A percentile compares a stretch with the other conserved stretches of the same genome.
These are phyloP conservation scores for Boletus reticuloceps DNA, from an alignment of 768 basidiomycete species.

Conservation along the genomic window DNA sequence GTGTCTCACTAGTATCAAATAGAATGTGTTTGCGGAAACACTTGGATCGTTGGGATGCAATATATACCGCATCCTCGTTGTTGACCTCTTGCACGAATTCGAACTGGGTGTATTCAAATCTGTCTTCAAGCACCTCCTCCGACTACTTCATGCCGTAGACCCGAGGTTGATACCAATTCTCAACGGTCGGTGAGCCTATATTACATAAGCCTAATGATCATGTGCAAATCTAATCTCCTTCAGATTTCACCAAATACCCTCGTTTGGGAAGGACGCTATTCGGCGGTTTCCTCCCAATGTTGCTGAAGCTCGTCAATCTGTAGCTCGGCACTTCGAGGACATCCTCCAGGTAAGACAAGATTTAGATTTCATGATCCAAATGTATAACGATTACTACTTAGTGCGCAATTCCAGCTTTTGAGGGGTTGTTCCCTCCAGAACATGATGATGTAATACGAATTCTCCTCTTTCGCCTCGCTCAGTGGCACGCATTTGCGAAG, in stretches of 20 bases:
- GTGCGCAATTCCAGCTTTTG: conserved; percentile 34
- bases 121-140: conserved; percentile 36
- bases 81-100: conserved; percentile 41
- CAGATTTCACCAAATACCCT: conserved; percentile 16
- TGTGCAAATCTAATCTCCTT: too few species aligned
- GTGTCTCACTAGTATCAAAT: too few species aligned
- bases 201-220: too few species aligned
- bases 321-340: conserved; percentile 42
- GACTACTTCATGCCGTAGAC: conserved; percentile 25
- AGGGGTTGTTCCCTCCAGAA: conserved; percentile 27
- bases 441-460: conserved; percentile 20
- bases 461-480: conserved; percentile 23
- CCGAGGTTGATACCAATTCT: conserved; percentile 15
- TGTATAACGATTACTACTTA: conserved; percentile 1
- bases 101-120: conserved; percentile 40
- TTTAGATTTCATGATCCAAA: not conserved
- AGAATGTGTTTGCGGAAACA: conserved; percentile 36
- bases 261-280: conserved; percentile 33
- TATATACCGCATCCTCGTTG: conserved; percentile 26
- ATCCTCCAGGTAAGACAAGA: conserved; percentile 34
- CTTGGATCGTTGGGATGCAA: conserved; percentile 22
- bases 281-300: conserved; percentile 34
- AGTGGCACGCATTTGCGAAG: conserved; percentile 38
- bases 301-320: conserved; percentile 35
- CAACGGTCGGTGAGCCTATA: conserved; percentile 20